A percentile compares a stretch with the other conserved stretches of the same genome.
These are phyloP conservation scores for Ascochyta fabae DNA, from an alignment of 2,329 filamentous ascomycete genomes.

Conservation along the genomic window DNA sequence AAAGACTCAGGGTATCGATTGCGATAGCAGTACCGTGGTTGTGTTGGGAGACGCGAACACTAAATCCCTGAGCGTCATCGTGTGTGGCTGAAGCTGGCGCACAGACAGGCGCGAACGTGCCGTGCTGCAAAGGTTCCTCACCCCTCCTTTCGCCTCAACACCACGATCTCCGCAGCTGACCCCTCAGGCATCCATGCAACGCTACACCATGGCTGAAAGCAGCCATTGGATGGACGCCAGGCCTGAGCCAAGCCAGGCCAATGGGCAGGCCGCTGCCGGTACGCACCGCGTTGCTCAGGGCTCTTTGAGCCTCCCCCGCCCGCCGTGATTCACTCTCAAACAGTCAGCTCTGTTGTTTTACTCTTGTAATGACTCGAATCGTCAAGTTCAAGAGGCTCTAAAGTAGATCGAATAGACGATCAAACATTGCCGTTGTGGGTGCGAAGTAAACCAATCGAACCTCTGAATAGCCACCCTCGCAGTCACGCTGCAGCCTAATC, in stretches of 20 bases:
- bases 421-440: background rate
- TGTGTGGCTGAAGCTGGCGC: conserved; percentile 23
- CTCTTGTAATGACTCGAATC: background rate
- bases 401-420: background rate
- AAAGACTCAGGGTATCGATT: background rate
- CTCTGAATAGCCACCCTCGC: conserved; percentile 1
- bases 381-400: background rate
- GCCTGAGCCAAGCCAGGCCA: conserved; percentile 13
- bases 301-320: conserved; percentile 19
- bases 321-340: conserved; percentile 15
- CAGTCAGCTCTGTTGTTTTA: background rate
- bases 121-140: background rate
- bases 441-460: background rate
- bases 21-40: conserved; percentile 1
- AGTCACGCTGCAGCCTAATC: conserved; percentile 27
- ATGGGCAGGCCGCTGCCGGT: conserved; percentile 13
- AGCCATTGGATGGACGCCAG: conserved; percentile 18
- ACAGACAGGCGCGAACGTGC: background rate
- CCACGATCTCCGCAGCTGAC: conserved; percentile 24
- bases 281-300: conserved; percentile 7
- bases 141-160: conserved; percentile 21
- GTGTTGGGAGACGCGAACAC: conserved; percentile 2
- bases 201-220: conserved; percentile 4
- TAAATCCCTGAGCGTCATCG: conserved; percentile 10
- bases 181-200: conserved; percentile 21